Conservation (phyloP, 1,284 basidiomycete genomes). For the Mrakiaceae sp. region DNA sequence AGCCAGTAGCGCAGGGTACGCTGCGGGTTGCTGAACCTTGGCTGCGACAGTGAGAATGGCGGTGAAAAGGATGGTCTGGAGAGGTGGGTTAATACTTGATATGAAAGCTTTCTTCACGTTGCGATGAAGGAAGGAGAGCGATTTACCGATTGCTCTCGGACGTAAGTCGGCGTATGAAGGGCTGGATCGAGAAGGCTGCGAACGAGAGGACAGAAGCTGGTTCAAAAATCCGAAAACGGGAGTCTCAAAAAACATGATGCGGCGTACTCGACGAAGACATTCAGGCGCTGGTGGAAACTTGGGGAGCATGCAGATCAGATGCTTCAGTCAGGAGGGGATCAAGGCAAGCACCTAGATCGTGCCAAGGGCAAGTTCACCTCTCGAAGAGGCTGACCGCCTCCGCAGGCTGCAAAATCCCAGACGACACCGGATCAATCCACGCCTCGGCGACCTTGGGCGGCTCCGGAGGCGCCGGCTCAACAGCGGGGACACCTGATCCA, state of each 20-base stretch:
- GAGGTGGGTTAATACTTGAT: constrained; percentile 1
- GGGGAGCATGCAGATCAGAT: no score
- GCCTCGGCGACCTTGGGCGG: no score
- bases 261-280: constrained; percentile 15
- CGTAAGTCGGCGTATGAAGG: constrained; percentile 31
- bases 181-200: constrained; percentile 31
- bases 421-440: no score
- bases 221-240: neutral
- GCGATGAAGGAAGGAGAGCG: no score
- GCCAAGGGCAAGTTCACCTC: constrained; percentile 21
- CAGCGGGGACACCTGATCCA: no score
- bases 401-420: no score
- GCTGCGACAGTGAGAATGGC: constrained; percentile 34
- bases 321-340: no score
- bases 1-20: constrained; percentile 29
- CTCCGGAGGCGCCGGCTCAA: no score
- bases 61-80: constrained; percentile 33
- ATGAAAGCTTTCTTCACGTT: no score
- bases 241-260: neutral
- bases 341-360: no score
- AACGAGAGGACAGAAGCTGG: neutral
- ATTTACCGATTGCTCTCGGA: constrained; percentile 20
- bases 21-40: constrained; percentile 31
- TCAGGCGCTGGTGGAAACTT: constrained; percentile 26
- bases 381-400: constrained; percentile 22